Evolutionary conservation across 192 early-diverging fungal species (phyloP).

Genomic region (Entomortierella lignicola): DNA sequence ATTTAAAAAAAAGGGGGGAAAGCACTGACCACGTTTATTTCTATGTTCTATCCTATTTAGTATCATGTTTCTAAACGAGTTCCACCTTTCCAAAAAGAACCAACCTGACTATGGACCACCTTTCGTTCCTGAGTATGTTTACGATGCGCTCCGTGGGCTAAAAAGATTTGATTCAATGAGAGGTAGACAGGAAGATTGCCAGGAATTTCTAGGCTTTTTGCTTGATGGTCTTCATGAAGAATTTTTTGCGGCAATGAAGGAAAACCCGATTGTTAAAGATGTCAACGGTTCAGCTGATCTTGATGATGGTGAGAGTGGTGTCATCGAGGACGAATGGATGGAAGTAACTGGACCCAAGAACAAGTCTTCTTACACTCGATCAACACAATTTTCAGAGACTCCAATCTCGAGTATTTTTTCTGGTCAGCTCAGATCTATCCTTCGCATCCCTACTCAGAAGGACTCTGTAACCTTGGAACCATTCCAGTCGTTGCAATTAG

Average conservation of each 20-base stretch:
- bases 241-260: slow-evolving; percentile 60
- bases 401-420: slow-evolving; percentile 91
- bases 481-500: slow-evolving; percentile 88
- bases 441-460: slow-evolving; percentile 77
- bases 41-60: slow-evolving; percentile 40
- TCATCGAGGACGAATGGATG: slow-evolving; percentile 76
- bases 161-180: slow-evolving; percentile 86
- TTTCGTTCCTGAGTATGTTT: slow-evolving; percentile 95
- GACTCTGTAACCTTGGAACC: slow-evolving; percentile 90
- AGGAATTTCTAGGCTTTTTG: slow-evolving; percentile 95
- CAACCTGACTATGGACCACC: slow-evolving; percentile 72
- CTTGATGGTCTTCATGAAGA: slow-evolving; percentile 97
- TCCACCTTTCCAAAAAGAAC: slow-evolving; percentile 49
- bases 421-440: slow-evolving; percentile 80
- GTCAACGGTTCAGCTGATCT: slow-evolving; percentile 17
- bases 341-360: slow-evolving; percentile 91
- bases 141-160: slow-evolving; percentile 83
- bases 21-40: neutral
- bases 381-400: slow-evolving; percentile 74
- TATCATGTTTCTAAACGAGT: slow-evolving; percentile 71
- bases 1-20: too few relatives aligned
- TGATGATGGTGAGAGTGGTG: slow-evolving; percentile 44
- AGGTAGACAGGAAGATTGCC: slow-evolving; percentile 93
- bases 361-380: slow-evolving; percentile 73
- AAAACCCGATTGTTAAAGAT: slow-evolving; percentile 20